Evolutionary conservation across 768 basidiomycete genomes (phyloP).

Genomic region (Gautieria morchelliformis): DNA sequence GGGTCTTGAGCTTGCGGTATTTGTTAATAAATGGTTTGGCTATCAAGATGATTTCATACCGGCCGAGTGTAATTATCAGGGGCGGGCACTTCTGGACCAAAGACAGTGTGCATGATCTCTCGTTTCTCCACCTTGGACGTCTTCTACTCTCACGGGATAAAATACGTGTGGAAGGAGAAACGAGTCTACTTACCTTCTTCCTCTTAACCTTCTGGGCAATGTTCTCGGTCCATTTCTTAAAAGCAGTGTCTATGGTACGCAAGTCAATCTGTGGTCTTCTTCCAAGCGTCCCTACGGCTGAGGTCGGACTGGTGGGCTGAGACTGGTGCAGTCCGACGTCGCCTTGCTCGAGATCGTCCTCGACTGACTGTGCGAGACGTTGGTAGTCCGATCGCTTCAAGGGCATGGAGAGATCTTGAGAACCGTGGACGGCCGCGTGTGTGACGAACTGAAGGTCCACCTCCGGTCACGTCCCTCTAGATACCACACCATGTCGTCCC

Average conservation of each 20-base stretch:
- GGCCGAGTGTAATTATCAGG: constrained; percentile 24
- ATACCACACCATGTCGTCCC: constrained; percentile 46
- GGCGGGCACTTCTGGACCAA: constrained; percentile 50
- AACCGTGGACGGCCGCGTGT: neutral
- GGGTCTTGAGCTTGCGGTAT: constrained; percentile 51
- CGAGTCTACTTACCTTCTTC: constrained; percentile 36
- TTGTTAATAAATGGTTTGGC: constrained; percentile 2
- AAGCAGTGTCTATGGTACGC: constrained; percentile 69
- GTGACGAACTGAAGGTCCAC: constrained; percentile 1
- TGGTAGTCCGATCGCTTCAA: constrained; percentile 36
- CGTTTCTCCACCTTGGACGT: constrained; percentile 45
- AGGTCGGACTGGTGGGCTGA: constrained; percentile 11
- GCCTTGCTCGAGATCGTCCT: constrained; percentile 32
- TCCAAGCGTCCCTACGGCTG: neutral
- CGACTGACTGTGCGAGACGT: constrained; percentile 30
- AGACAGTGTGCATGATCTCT: constrained; percentile 74
- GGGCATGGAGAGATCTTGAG: neutral
- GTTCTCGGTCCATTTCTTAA: constrained; percentile 84
- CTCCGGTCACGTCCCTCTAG: no score
- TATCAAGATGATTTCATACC: constrained; percentile 22
- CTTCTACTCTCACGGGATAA: constrained; percentile 24
- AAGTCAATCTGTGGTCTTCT: constrained; percentile 58
- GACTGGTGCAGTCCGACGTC: constrained; percentile 24
- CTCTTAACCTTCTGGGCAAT: constrained; percentile 80
- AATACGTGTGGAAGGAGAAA: neutral